These are phyloP conservation scores for Phytophthora constricta DNA, from an alignment of 352 stramenopile genomes.

Conservation along the genomic window DNA sequence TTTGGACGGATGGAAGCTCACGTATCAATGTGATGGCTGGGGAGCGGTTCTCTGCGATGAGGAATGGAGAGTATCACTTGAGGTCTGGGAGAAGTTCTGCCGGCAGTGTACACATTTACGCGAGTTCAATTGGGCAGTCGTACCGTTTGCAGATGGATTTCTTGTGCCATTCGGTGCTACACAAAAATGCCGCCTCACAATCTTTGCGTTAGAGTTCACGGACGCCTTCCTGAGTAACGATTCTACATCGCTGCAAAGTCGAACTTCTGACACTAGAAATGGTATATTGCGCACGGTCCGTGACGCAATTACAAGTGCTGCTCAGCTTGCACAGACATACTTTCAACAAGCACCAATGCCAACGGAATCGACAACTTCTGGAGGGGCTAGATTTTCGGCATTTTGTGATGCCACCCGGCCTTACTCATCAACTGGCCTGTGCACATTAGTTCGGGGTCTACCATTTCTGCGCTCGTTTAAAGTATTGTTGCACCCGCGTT, in stretches of 20 bases:
- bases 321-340: constrained; percentile 28
- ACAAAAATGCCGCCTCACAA: constrained; percentile 47
- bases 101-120: constrained; percentile 41
- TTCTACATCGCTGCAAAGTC: neutral
- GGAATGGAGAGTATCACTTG: constrained; percentile 51
- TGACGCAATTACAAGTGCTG: constrained; percentile 15
- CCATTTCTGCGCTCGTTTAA: constrained; percentile 45
- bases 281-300: neutral
- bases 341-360: constrained; percentile 16
- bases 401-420: constrained; percentile 26
- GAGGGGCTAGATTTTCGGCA: constrained; percentile 10
- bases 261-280: neutral
- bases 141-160: constrained; percentile 59
- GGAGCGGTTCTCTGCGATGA: constrained; percentile 55
- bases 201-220: constrained; percentile 49
- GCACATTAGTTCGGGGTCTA: constrained; percentile 37
- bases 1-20: constrained; percentile 65
- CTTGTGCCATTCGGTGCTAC: constrained; percentile 51
- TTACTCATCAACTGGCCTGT: constrained; percentile 45
- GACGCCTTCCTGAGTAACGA: constrained; percentile 30
- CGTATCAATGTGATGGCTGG: constrained; percentile 57
- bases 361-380: constrained; percentile 10
- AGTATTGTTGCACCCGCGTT: constrained; percentile 42
- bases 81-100: constrained; percentile 54
- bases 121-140: constrained; percentile 68